Percentiles rank a stretch among this genome's conserved stretches.
These are phyloP conservation scores for Arthrinium puccinioides DNA, from an alignment of 2,329 filamentous ascomycete genomes.

Conservation along the genomic window DNA sequence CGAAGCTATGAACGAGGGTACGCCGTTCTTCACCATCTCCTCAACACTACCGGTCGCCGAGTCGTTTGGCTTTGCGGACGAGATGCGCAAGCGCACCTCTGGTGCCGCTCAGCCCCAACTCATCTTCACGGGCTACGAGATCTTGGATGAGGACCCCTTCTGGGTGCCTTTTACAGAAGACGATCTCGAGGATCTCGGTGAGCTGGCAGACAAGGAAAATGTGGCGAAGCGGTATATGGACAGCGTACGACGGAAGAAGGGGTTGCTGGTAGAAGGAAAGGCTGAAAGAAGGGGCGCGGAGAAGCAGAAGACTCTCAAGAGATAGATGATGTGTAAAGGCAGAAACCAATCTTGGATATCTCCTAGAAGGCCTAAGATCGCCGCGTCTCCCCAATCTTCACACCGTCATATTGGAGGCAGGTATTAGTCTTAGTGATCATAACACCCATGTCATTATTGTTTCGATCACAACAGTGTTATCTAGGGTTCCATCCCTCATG, in stretches of 20 bases:
- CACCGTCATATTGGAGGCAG: no score
- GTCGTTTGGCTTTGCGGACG: constrained; percentile 91
- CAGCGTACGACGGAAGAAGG: constrained; percentile 77
- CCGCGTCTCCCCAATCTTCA: no score
- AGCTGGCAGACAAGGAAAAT: constrained; percentile 89
- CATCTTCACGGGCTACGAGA: constrained; percentile 86
- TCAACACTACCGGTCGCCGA: constrained; percentile 86
- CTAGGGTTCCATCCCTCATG: no score
- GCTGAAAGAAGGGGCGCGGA: constrained; percentile 78
- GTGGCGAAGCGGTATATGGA: constrained; percentile 97
- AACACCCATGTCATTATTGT: no score
- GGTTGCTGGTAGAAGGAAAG: constrained; percentile 72
- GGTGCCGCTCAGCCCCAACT: constrained; percentile 89
- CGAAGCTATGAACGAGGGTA: constrained; percentile 90
- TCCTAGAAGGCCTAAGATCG: no score
- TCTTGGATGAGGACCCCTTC: constrained; percentile 91
- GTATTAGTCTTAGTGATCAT: no score
- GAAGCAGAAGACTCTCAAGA: constrained; percentile 73
- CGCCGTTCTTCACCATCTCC: constrained; percentile 91
- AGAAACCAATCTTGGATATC: no score
- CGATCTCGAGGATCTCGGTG: constrained; percentile 90
- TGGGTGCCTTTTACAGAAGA: constrained; percentile 98
- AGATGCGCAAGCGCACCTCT: constrained; percentile 90
- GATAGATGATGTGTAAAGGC: constrained; percentile 25
- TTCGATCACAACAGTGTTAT: no score